These are phyloP conservation scores for Suillus subluteus DNA, from an alignment of 768 basidiomycete genomes.

Conservation along the genomic window DNA sequence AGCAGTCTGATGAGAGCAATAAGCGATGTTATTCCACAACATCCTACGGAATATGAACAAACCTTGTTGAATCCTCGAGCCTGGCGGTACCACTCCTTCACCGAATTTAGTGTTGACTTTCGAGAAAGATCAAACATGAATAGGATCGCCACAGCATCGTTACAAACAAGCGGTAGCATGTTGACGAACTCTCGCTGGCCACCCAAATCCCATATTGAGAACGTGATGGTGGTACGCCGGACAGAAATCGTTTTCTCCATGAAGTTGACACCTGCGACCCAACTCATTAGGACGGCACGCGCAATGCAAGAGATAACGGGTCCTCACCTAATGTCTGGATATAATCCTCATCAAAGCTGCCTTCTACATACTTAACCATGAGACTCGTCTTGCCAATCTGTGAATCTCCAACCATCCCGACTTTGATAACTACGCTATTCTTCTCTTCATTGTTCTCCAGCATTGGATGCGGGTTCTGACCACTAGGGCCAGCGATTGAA, in stretches of 20 bases:
- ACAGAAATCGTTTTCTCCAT: conserved; percentile 99
- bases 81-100: conserved; percentile 99
- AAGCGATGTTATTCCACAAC: conserved; percentile 15
- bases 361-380: conserved; percentile 99
- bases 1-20: conserved; percentile 68
- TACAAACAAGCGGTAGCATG: conserved; percentile 97
- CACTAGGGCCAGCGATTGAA: conserved; percentile 52
- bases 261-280: conserved; percentile 84
- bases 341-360: conserved; percentile 98
- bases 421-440: conserved; percentile 95
- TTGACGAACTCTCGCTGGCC: conserved; percentile 99
- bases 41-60: conserved; percentile 23
- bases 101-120: conserved; percentile 96
- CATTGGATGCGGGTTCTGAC: conserved; percentile 51
- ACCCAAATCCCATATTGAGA: conserved; percentile 99
- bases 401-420: conserved; percentile 99
- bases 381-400: conserved; percentile 99
- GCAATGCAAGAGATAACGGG: not conserved
- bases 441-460: conserved; percentile 72
- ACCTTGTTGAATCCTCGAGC: conserved; percentile 99
- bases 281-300: conserved; percentile 17
- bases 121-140: conserved; percentile 99
- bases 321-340: conserved; percentile 95
- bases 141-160: conserved; percentile 98
- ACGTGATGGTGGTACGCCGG: conserved; percentile 97